These are phyloP conservation scores for Juglanconis sp. DNA, from an alignment of 2,329 filamentous ascomycete species.

Conservation along the genomic window DNA sequence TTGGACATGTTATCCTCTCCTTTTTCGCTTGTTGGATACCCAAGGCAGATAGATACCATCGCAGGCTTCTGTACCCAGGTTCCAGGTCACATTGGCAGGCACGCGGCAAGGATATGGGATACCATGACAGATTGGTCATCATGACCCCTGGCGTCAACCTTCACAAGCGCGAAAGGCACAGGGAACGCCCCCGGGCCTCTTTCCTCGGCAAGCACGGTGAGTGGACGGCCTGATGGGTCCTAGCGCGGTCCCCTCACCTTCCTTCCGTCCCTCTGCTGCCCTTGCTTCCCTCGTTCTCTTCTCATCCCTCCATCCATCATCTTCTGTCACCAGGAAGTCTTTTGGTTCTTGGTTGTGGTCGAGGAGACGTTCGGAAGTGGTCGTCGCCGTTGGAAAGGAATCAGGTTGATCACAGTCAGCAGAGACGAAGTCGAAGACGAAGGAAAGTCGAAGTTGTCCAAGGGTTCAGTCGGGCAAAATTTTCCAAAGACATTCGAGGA, in stretches of 20 bases:
- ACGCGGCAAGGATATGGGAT: not conserved
- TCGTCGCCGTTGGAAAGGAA: not conserved
- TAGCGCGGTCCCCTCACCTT: not conserved
- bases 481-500: not conserved
- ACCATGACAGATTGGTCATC: not conserved
- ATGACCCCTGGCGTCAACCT: not conserved
- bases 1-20: no score
- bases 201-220: not conserved
- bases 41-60: no score
- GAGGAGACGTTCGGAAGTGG: not conserved
- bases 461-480: not conserved
- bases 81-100: no score
- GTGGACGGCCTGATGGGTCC: not conserved
- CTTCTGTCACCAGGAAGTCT: not conserved
- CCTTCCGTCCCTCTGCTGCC: not conserved
- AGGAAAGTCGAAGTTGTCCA: not conserved
- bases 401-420: not conserved
- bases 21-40: no score
- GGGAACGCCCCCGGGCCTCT: not conserved
- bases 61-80: no score
- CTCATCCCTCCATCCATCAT: not conserved
- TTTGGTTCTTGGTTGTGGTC: not conserved
- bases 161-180: not conserved
- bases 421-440: not conserved
- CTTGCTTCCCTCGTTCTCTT: not conserved